Conservation (phyloP, 805 yeast genomes). For the Kuraishia cidri region DNA sequence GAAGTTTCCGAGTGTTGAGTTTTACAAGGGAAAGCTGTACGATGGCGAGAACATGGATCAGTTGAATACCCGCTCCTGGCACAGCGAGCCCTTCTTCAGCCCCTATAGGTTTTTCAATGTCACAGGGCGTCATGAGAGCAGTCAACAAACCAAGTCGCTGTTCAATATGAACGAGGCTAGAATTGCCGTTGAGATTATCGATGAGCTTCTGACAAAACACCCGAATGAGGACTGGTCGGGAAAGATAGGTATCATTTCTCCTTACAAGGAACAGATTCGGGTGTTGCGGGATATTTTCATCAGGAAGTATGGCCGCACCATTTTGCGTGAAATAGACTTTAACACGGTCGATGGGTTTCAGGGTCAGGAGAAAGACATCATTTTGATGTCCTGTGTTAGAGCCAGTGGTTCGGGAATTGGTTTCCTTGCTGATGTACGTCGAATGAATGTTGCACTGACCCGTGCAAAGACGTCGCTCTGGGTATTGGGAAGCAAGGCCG, state of each 20-base stretch:
- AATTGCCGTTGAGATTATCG: constrained; percentile 61
- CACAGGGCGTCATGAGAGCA: constrained; percentile 58
- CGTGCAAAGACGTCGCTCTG: constrained; percentile 90
- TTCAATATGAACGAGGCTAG: constrained; percentile 65
- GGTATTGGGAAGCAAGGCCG: constrained; percentile 77
- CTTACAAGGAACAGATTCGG: constrained; percentile 82
- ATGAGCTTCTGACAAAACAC: constrained; percentile 36
- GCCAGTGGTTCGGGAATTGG: constrained; percentile 76
- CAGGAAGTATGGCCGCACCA: constrained; percentile 50
- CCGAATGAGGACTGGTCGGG: constrained; percentile 53
- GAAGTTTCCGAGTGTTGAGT: constrained; percentile 74
- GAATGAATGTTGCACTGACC: constrained; percentile 96
- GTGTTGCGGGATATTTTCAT: constrained; percentile 49
- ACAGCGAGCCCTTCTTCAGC: constrained; percentile 37
- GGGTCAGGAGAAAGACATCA: constrained; percentile 94
- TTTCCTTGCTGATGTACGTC: constrained; percentile 80
- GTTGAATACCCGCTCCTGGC: constrained; percentile 70
- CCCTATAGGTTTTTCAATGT: constrained; percentile 80
- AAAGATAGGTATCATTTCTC: constrained; percentile 85
- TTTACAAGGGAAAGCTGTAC: constrained; percentile 60
- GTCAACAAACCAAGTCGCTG: constrained; percentile 57
- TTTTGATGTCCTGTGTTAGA: constrained; percentile 91
- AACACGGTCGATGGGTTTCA: constrained; percentile 97
- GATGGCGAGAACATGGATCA: constrained; percentile 74
- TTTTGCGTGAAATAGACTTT: constrained; percentile 67